Base-by-base conservation (phyloP, 768 basidiomycete species). In the Dioszegia aurantiaca region DNA sequence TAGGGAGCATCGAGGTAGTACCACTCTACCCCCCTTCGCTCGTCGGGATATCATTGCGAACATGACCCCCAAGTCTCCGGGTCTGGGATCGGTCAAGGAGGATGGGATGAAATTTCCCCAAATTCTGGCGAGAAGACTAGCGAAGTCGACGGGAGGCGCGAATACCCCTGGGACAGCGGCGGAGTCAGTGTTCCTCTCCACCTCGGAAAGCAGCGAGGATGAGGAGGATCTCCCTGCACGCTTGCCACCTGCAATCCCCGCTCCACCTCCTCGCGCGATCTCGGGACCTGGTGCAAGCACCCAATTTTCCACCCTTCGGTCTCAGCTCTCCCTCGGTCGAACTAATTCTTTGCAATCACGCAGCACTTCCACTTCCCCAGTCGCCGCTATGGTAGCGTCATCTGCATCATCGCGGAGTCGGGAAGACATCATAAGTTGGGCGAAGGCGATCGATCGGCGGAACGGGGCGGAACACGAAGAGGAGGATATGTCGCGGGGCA, bases 361-460 rank as follows among this genome's bases (percentile, higher is more conserved):
- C n/a, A 51, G 37, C 21, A 56, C 30, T 5, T 67, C 64, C 11
- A 56, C 51, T 9, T 60, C 58, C n/a, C 68, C 70, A 4, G 70
- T 72, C 6, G 70, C 69, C 19, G 65, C 64, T 2, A 47, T 70
- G 55, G 47, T 73, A 11, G 71, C 69, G n/a, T 65, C 71, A 14
- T 70, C 71, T 0, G 62, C 69, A 3, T 66, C 66, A 3, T 70
- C 69, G 3, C 55, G 69, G 23, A 70, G 69, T 43, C 41, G 71
- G 19, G 71, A 73, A 40, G 71, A 73, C 42, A 73, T 73, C 58
- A 63, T 73, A 24, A 62, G 59, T 24, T 73, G 71, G 71, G 60
- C 69, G 24, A 66, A 64, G 37, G 62, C 63, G 12, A 62, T 73
- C 56, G 60, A 63, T 41, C 30, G 59, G 21, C 30, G 49, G 26